A percentile compares a stretch with the other conserved stretches of the same genome.
These are phyloP conservation scores for Arthrobotrys musiformis DNA, from an alignment of 2,329 filamentous ascomycete genomes.

Conservation along the genomic window DNA sequence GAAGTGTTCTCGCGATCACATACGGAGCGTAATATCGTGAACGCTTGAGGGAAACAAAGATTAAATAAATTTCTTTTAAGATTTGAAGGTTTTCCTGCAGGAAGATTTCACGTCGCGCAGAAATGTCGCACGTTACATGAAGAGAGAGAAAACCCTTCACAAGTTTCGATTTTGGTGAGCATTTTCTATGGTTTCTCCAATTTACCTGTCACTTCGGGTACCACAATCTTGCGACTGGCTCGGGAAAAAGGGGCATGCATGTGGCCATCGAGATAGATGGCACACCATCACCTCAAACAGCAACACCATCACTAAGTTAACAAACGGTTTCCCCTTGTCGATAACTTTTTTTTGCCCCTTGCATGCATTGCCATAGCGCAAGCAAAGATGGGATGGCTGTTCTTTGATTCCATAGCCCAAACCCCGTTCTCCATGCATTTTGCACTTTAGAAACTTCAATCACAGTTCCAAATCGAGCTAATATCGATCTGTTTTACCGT, in stretches of 20 bases:
- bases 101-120: slow-evolving; percentile 8
- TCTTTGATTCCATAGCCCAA: slow-evolving; percentile 13
- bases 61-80: not conserved
- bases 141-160: slow-evolving; percentile 1
- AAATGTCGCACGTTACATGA: slow-evolving; percentile 25
- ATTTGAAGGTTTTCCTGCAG: slow-evolving; percentile 16
- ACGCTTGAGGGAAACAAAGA: not conserved
- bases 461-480: slow-evolving; percentile 51
- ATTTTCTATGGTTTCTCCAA: slow-evolving; percentile 27
- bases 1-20: slow-evolving; percentile 27
- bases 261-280: slow-evolving; percentile 49
- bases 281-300: slow-evolving; percentile 35
- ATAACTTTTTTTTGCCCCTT: slow-evolving; percentile 35
- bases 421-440: slow-evolving; percentile 6
- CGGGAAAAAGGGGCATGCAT: slow-evolving; percentile 56
- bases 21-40: slow-evolving; percentile 14
- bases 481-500: slow-evolving; percentile 24
- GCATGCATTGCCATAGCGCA: slow-evolving; percentile 30
- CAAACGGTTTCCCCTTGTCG: slow-evolving; percentile 8
- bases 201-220: slow-evolving; percentile 56
- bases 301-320: slow-evolving; percentile 37
- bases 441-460: slow-evolving; percentile 29
- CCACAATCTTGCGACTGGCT: slow-evolving; percentile 55
- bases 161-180: slow-evolving; percentile 17
- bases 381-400: slow-evolving; percentile 18